Base-by-base conservation (phyloP, 495 filamentous ascomycete species). In the Penicilliopsis zonata region DNA sequence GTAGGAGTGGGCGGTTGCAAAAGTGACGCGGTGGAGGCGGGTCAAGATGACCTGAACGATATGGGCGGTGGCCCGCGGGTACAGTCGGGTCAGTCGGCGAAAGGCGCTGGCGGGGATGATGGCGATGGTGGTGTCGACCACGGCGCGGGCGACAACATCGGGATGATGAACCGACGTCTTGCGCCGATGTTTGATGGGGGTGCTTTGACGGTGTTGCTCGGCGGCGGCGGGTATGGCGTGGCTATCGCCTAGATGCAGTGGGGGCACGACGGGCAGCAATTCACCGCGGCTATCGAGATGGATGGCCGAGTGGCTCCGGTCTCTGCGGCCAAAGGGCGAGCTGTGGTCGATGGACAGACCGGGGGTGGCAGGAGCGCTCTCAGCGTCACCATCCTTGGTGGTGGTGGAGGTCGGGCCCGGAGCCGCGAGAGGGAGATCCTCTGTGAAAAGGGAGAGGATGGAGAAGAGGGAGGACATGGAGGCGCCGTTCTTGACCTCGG, bases 381-480 rank as follows among this genome's bases (percentile, higher is more conserved):
- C 67, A 25, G 43, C 46, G 9, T 56, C 51, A 24, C 52, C 64
- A 24, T 47, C 52, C n/a, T n/a, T n/a, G n/a, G n/a, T n/a, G n/a
- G n/a, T n/a, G n/a, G n/a, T n/a, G n/a, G n/a, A n/a, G n/a, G n/a
- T n/a, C n/a, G n/a, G n/a, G n/a, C n/a, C n/a, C 10, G 69, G 64
- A 18, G 78, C 74, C 16, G 75, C 72, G 18, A 96, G 58, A 37
- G 85, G 78, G 26, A 98, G 75, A 47, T 95, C 86, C 53, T 96
- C 90, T 4, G 90, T 96, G 44, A 98, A 98, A 0, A 98, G 63
- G 2, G 86, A 90, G 47, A 98, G 76, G 33, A 98, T 93, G 1
- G 92, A 94, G 57, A 98, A 98, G 4, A 98, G 57, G 0, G 90
- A 96, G 17, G 90, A 96, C 88, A 98, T 95, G 3, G 90, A 88